Conservation (phyloP, 2,329 filamentous ascomycete genomes). For the Arthrobotrys megalospora region DNA sequence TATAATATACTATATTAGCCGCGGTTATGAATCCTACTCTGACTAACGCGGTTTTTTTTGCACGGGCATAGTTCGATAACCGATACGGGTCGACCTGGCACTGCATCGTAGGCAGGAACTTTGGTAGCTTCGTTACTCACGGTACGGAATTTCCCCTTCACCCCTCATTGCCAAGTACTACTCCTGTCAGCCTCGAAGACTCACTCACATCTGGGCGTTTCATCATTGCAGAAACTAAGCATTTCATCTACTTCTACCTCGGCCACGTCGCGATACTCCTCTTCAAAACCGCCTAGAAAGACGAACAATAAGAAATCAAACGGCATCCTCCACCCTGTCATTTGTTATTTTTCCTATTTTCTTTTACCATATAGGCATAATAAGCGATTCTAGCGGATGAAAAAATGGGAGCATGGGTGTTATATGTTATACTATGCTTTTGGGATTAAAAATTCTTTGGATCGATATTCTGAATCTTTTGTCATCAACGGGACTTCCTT, state of each 20-base stretch:
- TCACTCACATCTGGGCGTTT: not conserved
- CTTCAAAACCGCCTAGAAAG: conserved; percentile 81
- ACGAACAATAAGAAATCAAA: conserved; percentile 8
- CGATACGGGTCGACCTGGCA: conserved; percentile 98
- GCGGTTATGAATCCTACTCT: conserved; percentile 24
- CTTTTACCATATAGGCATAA: conserved; percentile 57
- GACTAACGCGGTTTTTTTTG: conserved; percentile 64
- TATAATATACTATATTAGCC: conserved; percentile 61
- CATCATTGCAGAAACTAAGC: conserved; percentile 77
- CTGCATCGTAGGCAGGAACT: conserved; percentile 98
- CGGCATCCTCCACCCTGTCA: not conserved
- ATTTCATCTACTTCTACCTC: conserved; percentile 99
- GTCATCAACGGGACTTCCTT: conserved; percentile 10
- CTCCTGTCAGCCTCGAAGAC: not conserved
- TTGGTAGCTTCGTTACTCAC: conserved; percentile 98
- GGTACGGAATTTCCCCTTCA: conserved; percentile 72
- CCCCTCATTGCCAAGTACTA: not conserved
- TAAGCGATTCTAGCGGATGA: conserved; percentile 60
- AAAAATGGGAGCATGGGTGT: conserved; percentile 61
- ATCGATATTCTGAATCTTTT: conserved; percentile 37
- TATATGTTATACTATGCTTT: conserved; percentile 61
- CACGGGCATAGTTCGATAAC: conserved; percentile 82
- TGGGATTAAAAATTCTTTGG: conserved; percentile 57
- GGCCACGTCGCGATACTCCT: conserved; percentile 97
- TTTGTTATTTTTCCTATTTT: conserved; percentile 43